A percentile compares a stretch with the other conserved stretches of the same genome.
Evolutionary conservation across 352 stramenopile genomes (phyloP).

Genomic region (Pythium biforme): DNA sequence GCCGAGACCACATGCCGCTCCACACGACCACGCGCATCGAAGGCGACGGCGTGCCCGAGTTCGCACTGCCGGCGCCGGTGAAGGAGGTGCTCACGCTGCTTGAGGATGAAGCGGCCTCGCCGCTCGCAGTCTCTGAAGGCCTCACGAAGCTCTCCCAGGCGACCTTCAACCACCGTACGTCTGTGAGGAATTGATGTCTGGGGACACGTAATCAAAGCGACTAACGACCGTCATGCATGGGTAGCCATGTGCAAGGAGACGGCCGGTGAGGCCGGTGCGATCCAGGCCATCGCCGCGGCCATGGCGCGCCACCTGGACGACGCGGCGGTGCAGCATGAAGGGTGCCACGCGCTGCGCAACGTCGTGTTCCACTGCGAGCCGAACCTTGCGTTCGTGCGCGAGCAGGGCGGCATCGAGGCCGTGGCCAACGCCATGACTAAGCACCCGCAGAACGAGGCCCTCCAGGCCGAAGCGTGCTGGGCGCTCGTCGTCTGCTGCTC

Average conservation of each 20-base stretch:
- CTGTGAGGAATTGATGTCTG: neutral
- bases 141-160: constrained; percentile 71
- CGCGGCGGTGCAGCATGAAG: constrained; percentile 59
- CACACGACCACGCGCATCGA: constrained; percentile 54
- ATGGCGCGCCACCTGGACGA: constrained; percentile 70
- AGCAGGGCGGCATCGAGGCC: constrained; percentile 60
- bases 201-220: too few species aligned
- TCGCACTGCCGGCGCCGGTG: constrained; percentile 44
- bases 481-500: constrained; percentile 79
- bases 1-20: constrained; percentile 27
- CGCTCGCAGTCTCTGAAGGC: constrained; percentile 51
- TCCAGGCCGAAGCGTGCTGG: constrained; percentile 74
- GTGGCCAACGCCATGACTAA: constrained; percentile 63
- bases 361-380: constrained; percentile 69
- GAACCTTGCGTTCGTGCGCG: constrained; percentile 57
- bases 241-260: constrained; percentile 68
- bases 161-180: constrained; percentile 78
- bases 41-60: constrained; percentile 33
- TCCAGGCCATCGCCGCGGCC: constrained; percentile 55
- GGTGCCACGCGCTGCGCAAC: constrained; percentile 78
- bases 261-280: constrained; percentile 50
- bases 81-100: constrained; percentile 61
- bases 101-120: constrained; percentile 39
- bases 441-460: constrained; percentile 59
- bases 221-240: neutral